A percentile compares a stretch with the other conserved stretches of the same genome.
phyloP scores from a whole-genome alignment of 2,329 filamentous ascomycete genomes.

The Podosphaera xanthii region DNA sequence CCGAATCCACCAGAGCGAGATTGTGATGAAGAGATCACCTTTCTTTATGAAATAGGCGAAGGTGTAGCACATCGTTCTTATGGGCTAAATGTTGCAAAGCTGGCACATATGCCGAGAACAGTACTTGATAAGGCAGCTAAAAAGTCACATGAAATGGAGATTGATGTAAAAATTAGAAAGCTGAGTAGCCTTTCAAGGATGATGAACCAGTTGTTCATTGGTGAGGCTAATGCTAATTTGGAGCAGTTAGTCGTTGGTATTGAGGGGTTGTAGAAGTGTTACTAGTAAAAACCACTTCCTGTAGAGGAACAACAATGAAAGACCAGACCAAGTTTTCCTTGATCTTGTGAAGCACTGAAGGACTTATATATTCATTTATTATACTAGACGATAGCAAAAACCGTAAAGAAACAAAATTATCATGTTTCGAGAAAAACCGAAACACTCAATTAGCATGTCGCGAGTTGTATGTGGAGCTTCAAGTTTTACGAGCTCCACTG shows the following conservation, averaged over 20 bases:
- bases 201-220: constrained; percentile 10
- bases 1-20: constrained; percentile 10
- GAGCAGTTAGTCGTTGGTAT: constrained; percentile 19
- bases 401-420: background rate
- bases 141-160: constrained; percentile 64
- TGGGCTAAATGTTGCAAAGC: constrained; percentile 72
- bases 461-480: background rate
- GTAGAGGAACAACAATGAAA: background rate
- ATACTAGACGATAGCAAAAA: background rate
- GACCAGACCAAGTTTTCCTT: background rate
- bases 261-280: constrained; percentile 28
- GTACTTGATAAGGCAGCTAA: constrained; percentile 59
- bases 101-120: constrained; percentile 57
- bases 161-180: constrained; percentile 39
- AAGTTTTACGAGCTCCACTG: background rate
- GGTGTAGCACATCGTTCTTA: constrained; percentile 88
- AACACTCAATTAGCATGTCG: background rate
- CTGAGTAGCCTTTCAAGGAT: constrained; percentile 19
- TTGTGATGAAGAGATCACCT: constrained; percentile 62
- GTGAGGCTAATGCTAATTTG: constrained; percentile 1
- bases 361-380: background rate
- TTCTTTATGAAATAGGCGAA: constrained; percentile 77
- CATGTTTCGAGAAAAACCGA: background rate
- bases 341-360: background rate
- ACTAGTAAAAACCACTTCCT: background rate